These are phyloP conservation scores for Poa pratensis DNA, from an alignment of 176 grass and related monocot species.

Conservation along the genomic window DNA sequence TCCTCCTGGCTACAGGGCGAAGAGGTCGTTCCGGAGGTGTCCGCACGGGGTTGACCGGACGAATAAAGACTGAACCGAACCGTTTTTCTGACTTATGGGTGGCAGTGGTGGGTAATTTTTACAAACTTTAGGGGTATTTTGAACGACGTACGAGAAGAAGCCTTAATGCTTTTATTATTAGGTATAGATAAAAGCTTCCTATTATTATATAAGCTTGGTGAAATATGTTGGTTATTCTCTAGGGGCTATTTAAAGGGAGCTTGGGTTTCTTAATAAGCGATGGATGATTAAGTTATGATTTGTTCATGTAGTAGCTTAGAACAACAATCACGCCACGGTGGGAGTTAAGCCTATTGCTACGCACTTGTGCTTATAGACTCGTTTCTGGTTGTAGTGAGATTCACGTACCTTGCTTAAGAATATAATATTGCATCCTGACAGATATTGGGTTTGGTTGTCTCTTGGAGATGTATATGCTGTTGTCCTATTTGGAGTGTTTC, in stretches of 20 bases:
- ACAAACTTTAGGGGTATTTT: too few species aligned
- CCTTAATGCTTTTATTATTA: too few species aligned
- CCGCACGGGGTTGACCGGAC: too few species aligned
- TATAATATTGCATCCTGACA: not conserved
- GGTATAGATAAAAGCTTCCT: not conserved
- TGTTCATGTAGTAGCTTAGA: not conserved
- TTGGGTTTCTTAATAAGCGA: not conserved
- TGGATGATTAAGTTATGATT: not conserved
- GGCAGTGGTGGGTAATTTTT: too few species aligned
- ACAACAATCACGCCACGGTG: not conserved
- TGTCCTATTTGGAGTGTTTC: not conserved
- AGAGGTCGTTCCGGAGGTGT: too few species aligned
- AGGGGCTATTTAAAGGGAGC: not conserved
- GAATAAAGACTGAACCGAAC: too few species aligned
- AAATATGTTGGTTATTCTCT: not conserved
- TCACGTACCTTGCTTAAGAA: not conserved
- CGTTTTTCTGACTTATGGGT: too few species aligned
- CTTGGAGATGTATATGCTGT: slow-evolving; percentile 28
- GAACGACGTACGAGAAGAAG: too few species aligned
- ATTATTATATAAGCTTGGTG: slow-evolving; percentile 18
- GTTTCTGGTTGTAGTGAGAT: slow-evolving; percentile 4
- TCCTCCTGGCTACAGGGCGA: too few species aligned
- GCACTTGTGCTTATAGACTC: slow-evolving; percentile 6
- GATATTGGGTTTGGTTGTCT: slow-evolving; percentile 15
- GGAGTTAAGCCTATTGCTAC: not conserved